Conservation (phyloP, 345 rosid species). For the Eucalyptus cladocalyx region DNA sequence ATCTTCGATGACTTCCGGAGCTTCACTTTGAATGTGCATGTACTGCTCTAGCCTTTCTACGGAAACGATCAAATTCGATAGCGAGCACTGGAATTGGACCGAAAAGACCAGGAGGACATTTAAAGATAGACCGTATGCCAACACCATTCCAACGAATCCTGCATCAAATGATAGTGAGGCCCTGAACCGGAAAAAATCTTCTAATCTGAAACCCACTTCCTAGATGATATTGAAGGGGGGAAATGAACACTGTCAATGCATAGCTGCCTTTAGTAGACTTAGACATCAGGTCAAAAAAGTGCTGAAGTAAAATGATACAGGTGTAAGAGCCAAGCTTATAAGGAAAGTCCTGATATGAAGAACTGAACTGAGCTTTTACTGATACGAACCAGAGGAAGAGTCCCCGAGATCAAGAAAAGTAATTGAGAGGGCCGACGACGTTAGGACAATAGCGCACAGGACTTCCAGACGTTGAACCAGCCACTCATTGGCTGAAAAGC, state of each 20-base stretch:
- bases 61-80: constrained; percentile 33
- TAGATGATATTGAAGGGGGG: background rate
- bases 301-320: background rate
- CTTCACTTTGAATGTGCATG: constrained; percentile 52
- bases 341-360: background rate
- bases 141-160: constrained; percentile 59
- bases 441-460: constrained; percentile 37
- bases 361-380: background rate
- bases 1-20: constrained; percentile 37
- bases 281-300: background rate
- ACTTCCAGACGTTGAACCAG: constrained; percentile 47
- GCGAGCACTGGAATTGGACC: constrained; percentile 28
- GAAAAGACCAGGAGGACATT: constrained; percentile 29
- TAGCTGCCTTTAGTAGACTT: background rate
- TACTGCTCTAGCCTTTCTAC: constrained; percentile 60
- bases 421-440: constrained; percentile 47
- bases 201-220: background rate
- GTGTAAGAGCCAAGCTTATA: background rate
- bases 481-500: constrained; percentile 48
- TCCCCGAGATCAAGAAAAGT: constrained; percentile 36
- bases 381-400: constrained; percentile 35
- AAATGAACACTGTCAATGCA: background rate
- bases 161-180: background rate
- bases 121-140: constrained; percentile 52
- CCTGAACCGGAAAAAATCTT: background rate